Evolutionary conservation across 441 rosid genomes (phyloP).

Genomic region (Flueggea neowawraea): DNA sequence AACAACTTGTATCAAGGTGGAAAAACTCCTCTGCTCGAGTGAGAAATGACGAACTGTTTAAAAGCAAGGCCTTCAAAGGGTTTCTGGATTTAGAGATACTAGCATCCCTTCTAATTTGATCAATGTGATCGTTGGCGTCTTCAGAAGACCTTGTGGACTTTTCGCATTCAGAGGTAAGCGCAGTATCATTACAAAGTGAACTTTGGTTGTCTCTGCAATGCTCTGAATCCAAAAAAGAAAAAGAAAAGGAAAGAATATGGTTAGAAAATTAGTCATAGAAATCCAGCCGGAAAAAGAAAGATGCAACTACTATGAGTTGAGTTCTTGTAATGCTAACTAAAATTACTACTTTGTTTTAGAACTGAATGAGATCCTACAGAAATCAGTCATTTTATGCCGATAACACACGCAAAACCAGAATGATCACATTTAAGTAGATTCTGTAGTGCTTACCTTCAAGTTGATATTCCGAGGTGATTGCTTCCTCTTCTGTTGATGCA

Average conservation of each 20-base stretch:
- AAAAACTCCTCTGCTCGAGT: slow-evolving; percentile 46
- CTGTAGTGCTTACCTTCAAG: slow-evolving; percentile 42
- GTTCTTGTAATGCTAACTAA: too few species aligned
- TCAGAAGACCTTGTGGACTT: slow-evolving; percentile 4
- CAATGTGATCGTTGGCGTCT: slow-evolving; percentile 19
- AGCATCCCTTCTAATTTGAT: slow-evolving; percentile 2
- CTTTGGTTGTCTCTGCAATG: slow-evolving; percentile 25
- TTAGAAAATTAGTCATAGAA: too few species aligned
- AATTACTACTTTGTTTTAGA: too few species aligned
- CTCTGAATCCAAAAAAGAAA: slow-evolving; percentile 29
- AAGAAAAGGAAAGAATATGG: too few species aligned
- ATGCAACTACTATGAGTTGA: too few species aligned
- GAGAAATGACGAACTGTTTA: slow-evolving; percentile 41
- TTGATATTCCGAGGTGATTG: slow-evolving; percentile 27
- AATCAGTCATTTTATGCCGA: too few species aligned
- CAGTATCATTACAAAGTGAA: slow-evolving; percentile 16
- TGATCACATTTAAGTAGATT: neutral
- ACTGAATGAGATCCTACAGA: too few species aligned
- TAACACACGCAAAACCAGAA: neutral
- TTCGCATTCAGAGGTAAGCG: slow-evolving; percentile 17
- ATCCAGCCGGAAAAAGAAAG: too few species aligned
- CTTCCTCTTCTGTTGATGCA: slow-evolving; percentile 25
- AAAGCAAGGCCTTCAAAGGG: slow-evolving; percentile 40
- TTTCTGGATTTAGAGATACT: slow-evolving; percentile 20
- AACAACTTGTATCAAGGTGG: slow-evolving; percentile 26